phyloP scores from a whole-genome alignment of 495 filamentous ascomycete species.

The Penicillium silybi region DNA sequence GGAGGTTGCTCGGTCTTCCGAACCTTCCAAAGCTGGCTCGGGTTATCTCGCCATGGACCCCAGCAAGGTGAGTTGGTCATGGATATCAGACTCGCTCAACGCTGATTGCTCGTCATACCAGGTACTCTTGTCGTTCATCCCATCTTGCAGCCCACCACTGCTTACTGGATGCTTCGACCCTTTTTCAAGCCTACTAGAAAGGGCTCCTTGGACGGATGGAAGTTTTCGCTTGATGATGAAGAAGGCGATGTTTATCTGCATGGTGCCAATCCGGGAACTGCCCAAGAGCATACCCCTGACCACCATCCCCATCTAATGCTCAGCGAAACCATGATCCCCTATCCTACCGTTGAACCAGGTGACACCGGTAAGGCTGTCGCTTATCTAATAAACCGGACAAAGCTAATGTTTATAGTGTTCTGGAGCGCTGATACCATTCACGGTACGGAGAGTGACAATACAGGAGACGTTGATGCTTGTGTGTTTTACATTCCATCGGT shows the following conservation, averaged over 20 bases:
- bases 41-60: slow-evolving; percentile 56
- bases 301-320: slow-evolving; percentile 70
- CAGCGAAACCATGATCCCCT: slow-evolving; percentile 59
- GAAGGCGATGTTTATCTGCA: slow-evolving; percentile 30
- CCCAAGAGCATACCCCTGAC: slow-evolving; percentile 60
- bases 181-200: slow-evolving; percentile 58
- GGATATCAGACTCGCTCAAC: too few species aligned
- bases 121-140: slow-evolving; percentile 67
- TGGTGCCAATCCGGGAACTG: slow-evolving; percentile 61
- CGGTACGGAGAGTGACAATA: slow-evolving; percentile 64
- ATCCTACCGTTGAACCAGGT: slow-evolving; percentile 66
- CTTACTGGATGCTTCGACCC: slow-evolving; percentile 67
- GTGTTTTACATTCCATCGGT: slow-evolving; percentile 76
- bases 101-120: neutral
- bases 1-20: slow-evolving; percentile 71
- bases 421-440: slow-evolving; percentile 17
- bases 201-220: slow-evolving; percentile 29
- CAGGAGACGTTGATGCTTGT: slow-evolving; percentile 58
- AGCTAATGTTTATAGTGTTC: slow-evolving; percentile 1
- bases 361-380: slow-evolving; percentile 43
- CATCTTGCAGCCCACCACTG: slow-evolving; percentile 56
- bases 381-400: slow-evolving; percentile 35
- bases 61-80: slow-evolving; percentile 46
- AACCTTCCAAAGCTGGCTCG: slow-evolving; percentile 73
- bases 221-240: slow-evolving; percentile 6